A percentile compares a stretch with the other conserved stretches of the same genome.
phyloP scores from a whole-genome alignment of 2,329 filamentous ascomycete genomes.

The Diaporthe sp. region DNA sequence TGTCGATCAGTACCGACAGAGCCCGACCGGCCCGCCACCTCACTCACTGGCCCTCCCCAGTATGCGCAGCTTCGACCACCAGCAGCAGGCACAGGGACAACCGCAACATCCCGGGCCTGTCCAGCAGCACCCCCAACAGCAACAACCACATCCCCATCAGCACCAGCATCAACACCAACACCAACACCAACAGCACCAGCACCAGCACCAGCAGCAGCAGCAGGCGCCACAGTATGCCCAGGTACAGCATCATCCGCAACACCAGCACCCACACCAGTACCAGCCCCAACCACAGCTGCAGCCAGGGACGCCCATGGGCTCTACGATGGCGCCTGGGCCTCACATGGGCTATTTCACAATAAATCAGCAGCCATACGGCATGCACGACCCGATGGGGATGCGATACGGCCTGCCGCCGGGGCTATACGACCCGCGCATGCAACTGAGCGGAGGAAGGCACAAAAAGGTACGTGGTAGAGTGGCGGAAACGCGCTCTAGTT shows the following conservation, averaged over 20 bases:
- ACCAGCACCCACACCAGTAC: slow-evolving; percentile 40
- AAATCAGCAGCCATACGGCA: slow-evolving; percentile 58
- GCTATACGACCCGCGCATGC: slow-evolving; percentile 60
- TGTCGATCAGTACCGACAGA: slow-evolving; percentile 44
- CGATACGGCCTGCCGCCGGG: slow-evolving; percentile 62
- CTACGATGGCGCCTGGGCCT: slow-evolving; percentile 54
- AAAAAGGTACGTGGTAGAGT: slow-evolving; percentile 66
- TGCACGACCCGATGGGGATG: slow-evolving; percentile 59
- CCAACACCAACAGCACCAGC: slow-evolving; percentile 45
- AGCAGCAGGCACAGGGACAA: slow-evolving; percentile 42
- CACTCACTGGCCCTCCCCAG: slow-evolving; percentile 46
- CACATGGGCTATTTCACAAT: slow-evolving; percentile 61
- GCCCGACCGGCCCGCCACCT: slow-evolving; percentile 40
- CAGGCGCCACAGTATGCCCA: slow-evolving; percentile 11
- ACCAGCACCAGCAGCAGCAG: slow-evolving; percentile 26
- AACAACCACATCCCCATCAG: slow-evolving; percentile 38
- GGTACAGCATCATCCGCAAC: slow-evolving; percentile 40
- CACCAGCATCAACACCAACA: slow-evolving; percentile 32
- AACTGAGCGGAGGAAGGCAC: slow-evolving; percentile 63
- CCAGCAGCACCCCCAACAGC: slow-evolving; percentile 35
- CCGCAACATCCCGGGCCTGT: slow-evolving; percentile 17
- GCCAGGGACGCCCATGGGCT: slow-evolving; percentile 53
- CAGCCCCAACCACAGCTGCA: slow-evolving; percentile 46
- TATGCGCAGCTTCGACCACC: slow-evolving; percentile 46
- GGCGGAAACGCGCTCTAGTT: slow-evolving; percentile 1